These are phyloP conservation scores for Trapa bicornis DNA, from an alignment of 345 rosid genomes.

Conservation along the genomic window DNA sequence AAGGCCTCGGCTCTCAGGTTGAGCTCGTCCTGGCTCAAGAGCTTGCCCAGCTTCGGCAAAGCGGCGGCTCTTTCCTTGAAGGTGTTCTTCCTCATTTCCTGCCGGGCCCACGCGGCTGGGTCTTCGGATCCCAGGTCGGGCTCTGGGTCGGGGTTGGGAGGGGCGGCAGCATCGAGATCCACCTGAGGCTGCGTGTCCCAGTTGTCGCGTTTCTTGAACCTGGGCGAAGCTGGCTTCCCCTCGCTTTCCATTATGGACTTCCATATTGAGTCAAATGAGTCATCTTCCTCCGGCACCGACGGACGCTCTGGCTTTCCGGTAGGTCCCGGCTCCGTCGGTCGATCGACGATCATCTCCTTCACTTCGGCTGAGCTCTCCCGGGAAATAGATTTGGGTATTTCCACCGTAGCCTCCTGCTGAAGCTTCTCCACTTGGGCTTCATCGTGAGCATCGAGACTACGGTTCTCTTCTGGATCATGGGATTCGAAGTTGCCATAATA, in stretches of 20 bases:
- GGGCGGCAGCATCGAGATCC: too few species aligned
- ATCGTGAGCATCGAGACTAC: background rate
- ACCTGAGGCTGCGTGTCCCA: slow-evolving; percentile 5
- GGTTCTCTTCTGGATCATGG: background rate
- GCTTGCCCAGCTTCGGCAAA: too few species aligned
- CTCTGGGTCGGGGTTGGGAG: too few species aligned
- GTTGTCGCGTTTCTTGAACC: slow-evolving; percentile 30
- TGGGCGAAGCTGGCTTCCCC: slow-evolving; percentile 3
- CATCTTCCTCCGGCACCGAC: background rate
- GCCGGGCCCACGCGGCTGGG: too few species aligned
- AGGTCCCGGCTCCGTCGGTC: background rate
- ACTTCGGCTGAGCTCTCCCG: slow-evolving; percentile 4
- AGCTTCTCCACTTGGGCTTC: background rate
- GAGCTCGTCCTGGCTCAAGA: too few species aligned
- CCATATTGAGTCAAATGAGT: slow-evolving; percentile 35
- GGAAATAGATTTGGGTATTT: background rate
- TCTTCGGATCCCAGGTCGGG: too few species aligned
- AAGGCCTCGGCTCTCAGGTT: too few species aligned
- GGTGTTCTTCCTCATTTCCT: too few species aligned
- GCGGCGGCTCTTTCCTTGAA: too few species aligned
- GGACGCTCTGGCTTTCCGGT: background rate
- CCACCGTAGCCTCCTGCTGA: background rate
- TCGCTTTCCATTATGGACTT: slow-evolving; percentile 29
- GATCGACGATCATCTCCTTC: background rate
- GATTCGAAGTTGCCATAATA: background rate